Evolutionary conservation across 306 rosid genomes (phyloP), one percentile per base, ranked within the genome.

Genomic region (Citrullus mucosospermus): DNA sequence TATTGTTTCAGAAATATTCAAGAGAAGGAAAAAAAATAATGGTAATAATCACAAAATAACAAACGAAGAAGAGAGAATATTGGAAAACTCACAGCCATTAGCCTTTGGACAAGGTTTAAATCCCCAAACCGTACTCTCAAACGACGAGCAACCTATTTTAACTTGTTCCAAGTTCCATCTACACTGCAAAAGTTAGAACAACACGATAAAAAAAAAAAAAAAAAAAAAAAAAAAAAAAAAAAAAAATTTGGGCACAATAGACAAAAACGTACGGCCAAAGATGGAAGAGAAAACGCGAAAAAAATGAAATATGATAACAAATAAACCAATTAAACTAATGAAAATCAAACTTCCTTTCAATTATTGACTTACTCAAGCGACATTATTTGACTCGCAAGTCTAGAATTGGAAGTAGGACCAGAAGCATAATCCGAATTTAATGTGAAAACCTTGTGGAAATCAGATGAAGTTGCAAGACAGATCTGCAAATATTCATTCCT

Each of bases 21-120:
- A 59, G 59, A 55, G 9, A 55, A 55, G 25, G 17, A 18, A 1
- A 7, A 56, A 25, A 1, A 61, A 44, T 22, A 25, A 70, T 22
- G 60, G 78, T 11, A 80, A 11, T 34, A 48, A 48, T 2, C 53
- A 60, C 14, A 75, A 74, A 14, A 17, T 18, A 72, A 14, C 28
- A 58, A 44, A 69, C 9, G 14, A 58, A 22, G 12, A 80, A 22
- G 20, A 62, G 74, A 78, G 68, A 60, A 17, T 1, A 25, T 60
- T 25, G n/a, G 46, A 46, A 41, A 41, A 81, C 84, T 76, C 70
- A 81, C 84, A 43, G 77, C 80, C 84, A 81, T 81, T 57, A 9
- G 70, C 48, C 80, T 71, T 56, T 41, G 9, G 54, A 54, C 71
- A 41, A 81, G 71, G 38, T 0, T 20, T n/a, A 63, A 65, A 65